Conservation (phyloP, 2,329 filamentous ascomycete genomes). For the Cercospora sp. region DNA sequence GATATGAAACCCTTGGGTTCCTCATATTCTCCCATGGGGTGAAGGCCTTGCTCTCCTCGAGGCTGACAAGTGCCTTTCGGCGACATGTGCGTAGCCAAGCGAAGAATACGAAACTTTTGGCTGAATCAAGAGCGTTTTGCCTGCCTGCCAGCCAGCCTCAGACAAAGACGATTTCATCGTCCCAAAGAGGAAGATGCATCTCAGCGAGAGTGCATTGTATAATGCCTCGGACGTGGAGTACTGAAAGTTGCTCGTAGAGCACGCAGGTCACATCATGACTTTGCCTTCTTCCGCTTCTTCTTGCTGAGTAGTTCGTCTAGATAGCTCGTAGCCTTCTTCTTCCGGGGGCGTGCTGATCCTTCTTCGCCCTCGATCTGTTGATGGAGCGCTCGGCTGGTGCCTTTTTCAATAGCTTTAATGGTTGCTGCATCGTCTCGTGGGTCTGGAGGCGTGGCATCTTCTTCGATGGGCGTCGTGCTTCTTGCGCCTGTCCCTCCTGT, state of each 20-base stretch:
- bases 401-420: constrained; percentile 12
- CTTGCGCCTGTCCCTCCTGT: not conserved
- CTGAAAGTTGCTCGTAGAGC: not conserved
- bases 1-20: not conserved
- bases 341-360: constrained; percentile 17
- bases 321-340: constrained; percentile 41
- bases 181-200: not conserved
- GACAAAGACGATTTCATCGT: not conserved
- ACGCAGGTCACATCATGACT: not conserved
- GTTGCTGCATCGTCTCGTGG: constrained; percentile 19
- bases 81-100: not conserved
- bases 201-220: not conserved
- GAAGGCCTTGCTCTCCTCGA: not conserved
- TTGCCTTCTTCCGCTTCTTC: constrained; percentile 46
- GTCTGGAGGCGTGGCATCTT: constrained; percentile 19
- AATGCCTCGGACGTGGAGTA: not conserved
- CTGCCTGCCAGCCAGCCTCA: not conserved
- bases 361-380: constrained; percentile 13
- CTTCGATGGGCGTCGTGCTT: constrained; percentile 14
- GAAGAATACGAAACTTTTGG: not conserved
- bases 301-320: constrained; percentile 59
- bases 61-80: not conserved
- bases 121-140: not conserved
- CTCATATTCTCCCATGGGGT: not conserved
- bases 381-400: constrained; percentile 1